phyloP scores from a whole-genome alignment of 2,329 filamentous ascomycete species.

The Fusarium circinatum region DNA sequence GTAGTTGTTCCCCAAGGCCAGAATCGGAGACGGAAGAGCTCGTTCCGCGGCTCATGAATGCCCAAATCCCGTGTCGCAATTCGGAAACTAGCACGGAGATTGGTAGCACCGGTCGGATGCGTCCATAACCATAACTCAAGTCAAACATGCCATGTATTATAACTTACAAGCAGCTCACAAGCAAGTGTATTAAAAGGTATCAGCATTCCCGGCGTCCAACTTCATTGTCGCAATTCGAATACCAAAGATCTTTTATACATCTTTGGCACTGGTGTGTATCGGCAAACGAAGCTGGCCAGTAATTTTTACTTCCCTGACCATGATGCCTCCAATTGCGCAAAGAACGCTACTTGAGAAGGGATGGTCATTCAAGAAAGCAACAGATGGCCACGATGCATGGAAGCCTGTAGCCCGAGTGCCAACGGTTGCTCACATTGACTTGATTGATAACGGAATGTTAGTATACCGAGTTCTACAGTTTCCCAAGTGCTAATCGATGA shows the following conservation, averaged over 20 bases:
- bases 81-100: not conserved
- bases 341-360: not conserved
- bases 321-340: not conserved
- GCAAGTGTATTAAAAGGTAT: not conserved
- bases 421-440: constrained; percentile 15
- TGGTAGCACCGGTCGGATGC: not conserved
- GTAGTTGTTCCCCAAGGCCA: not conserved
- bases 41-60: not conserved
- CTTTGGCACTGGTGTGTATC: too few relatives aligned
- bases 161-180: not conserved
- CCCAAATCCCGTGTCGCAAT: not conserved
- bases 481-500: not conserved
- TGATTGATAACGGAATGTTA: constrained; percentile 20
- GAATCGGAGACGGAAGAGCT: not conserved
- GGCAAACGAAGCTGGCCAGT: not conserved
- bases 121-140: not conserved
- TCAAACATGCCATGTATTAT: not conserved
- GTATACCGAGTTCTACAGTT: not conserved
- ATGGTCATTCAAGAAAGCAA: constrained; percentile 3
- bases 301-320: not conserved
- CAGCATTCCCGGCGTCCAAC: accelerated
- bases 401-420: constrained; percentile 13
- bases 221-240: accelerated
- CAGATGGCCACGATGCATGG: constrained; percentile 1
- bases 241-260: too few relatives aligned